Conservation (phyloP, 2,329 filamentous ascomycete genomes). For the Claviceps pusilla region DNA sequence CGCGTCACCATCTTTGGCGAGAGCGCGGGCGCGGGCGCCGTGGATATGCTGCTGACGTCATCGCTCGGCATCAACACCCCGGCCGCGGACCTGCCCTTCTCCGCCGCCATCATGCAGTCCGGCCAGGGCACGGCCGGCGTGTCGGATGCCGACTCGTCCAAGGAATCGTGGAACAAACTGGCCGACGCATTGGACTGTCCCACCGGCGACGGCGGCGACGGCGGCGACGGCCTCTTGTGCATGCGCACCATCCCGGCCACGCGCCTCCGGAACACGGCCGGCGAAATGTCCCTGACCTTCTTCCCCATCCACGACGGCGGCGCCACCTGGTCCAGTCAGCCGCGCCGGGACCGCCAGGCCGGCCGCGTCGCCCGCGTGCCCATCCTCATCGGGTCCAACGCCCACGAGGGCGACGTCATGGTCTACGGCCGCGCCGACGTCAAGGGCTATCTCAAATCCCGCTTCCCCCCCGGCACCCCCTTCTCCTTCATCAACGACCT, state of each 20-base stretch:
- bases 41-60: neutral
- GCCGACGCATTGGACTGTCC: neutral
- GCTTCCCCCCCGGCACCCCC: neutral
- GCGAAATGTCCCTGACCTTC: conserved; percentile 10
- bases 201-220: neutral
- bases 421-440: conserved; percentile 1
- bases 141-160: neutral
- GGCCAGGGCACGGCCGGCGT: conserved; percentile 5
- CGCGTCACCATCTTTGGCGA: conserved; percentile 34
- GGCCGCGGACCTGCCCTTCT: conserved; percentile 12
- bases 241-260: conserved; percentile 11
- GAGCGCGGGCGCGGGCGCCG: neutral
- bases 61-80: conserved; percentile 6
- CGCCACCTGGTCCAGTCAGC: conserved; percentile 9
- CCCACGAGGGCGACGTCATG: conserved; percentile 10
- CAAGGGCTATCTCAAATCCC: neutral
- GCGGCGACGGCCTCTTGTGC: conserved; percentile 8
- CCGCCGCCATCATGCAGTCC: conserved; percentile 15
- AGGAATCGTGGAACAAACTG: neutral
- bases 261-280: conserved; percentile 8
- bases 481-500: neutral
- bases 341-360: conserved; percentile 6
- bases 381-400: conserved; percentile 11
- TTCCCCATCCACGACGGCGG: conserved; percentile 9
- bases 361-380: conserved; percentile 11